Conservation (phyloP, 768 basidiomycete genomes). For the Leucocoprinus sp. region DNA sequence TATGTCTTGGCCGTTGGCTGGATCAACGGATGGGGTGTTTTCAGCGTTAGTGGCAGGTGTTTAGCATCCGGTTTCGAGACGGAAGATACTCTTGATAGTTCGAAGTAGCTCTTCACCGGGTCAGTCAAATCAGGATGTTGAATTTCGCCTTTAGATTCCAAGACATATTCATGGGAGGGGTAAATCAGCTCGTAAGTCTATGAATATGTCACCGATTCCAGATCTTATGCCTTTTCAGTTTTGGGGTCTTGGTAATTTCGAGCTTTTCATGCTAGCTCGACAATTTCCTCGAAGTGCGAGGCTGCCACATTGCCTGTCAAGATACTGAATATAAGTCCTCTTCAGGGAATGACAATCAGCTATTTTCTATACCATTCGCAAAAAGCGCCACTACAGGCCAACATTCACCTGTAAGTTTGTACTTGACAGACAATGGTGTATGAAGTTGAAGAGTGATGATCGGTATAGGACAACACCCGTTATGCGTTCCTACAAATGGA, state of each 20-base stretch:
- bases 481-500: constrained; percentile 96
- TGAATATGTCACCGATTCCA: not conserved
- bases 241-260: constrained; percentile 91
- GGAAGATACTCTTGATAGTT: constrained; percentile 51
- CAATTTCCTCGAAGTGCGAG: constrained; percentile 42
- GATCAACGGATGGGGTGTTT: constrained; percentile 83
- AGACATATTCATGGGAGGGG: constrained; percentile 81
- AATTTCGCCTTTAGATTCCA: constrained; percentile 40
- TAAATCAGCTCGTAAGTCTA: constrained; percentile 56
- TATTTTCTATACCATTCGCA: constrained; percentile 86
- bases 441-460: not conserved
- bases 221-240: constrained; percentile 43
- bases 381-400: constrained; percentile 91
- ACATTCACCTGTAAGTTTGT: constrained; percentile 69
- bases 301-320: not conserved
- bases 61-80: constrained; percentile 70
- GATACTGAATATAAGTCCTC: constrained; percentile 3
- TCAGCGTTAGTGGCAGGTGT: constrained; percentile 85
- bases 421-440: not conserved
- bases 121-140: not conserved
- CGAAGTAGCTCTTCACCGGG: constrained; percentile 29
- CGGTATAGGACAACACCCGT: constrained; percentile 84
- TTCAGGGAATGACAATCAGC: constrained; percentile 54
- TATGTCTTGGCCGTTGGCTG: constrained; percentile 92
- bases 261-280: constrained; percentile 69